These are phyloP conservation scores for Fusarium hainanense DNA, from an alignment of 2,329 filamentous ascomycete genomes.

Conservation along the genomic window DNA sequence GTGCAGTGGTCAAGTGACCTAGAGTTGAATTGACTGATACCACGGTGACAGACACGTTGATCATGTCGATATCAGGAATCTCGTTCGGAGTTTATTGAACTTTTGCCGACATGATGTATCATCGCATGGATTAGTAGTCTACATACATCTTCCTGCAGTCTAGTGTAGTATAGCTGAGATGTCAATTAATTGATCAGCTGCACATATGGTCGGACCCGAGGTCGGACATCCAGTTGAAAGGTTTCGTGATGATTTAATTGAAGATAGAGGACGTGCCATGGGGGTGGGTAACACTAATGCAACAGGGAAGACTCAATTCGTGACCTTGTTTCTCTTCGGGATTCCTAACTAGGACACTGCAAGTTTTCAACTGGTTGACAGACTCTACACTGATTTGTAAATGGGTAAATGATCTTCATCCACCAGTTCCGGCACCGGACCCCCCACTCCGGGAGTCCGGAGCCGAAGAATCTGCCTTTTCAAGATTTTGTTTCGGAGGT, in stretches of 20 bases:
- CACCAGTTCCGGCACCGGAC: slow-evolving; percentile 23
- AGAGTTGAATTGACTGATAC: slow-evolving; percentile 23
- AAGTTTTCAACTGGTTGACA: slow-evolving; percentile 7
- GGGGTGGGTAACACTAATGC: slow-evolving; percentile 23
- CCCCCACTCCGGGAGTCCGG: slow-evolving; percentile 29
- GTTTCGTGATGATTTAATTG: slow-evolving; percentile 14
- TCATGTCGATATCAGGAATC: slow-evolving; percentile 27
- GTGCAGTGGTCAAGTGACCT: slow-evolving; percentile 23
- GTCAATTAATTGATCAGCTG: slow-evolving; percentile 18
- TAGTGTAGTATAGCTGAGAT: background rate
- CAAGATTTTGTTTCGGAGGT: slow-evolving; percentile 10
- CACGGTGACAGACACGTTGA: slow-evolving; percentile 19
- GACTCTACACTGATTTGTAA: slow-evolving; percentile 29
- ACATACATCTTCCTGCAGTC: background rate
- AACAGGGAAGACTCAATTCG: slow-evolving; percentile 9
- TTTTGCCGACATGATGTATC: slow-evolving; percentile 6
- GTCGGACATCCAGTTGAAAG: slow-evolving; percentile 26
- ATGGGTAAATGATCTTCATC: slow-evolving; percentile 26
- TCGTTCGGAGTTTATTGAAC: slow-evolving; percentile 12
- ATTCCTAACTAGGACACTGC: slow-evolving; percentile 27
- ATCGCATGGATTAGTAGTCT: background rate
- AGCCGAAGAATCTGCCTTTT: slow-evolving; percentile 28
- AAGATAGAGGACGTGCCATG: slow-evolving; percentile 13
- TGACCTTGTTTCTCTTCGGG: slow-evolving; percentile 28
- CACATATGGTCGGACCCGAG: slow-evolving; percentile 15